These are phyloP conservation scores for Stagonosporopsis tanaceti DNA, from an alignment of 2,329 filamentous ascomycete species.

Conservation along the genomic window DNA sequence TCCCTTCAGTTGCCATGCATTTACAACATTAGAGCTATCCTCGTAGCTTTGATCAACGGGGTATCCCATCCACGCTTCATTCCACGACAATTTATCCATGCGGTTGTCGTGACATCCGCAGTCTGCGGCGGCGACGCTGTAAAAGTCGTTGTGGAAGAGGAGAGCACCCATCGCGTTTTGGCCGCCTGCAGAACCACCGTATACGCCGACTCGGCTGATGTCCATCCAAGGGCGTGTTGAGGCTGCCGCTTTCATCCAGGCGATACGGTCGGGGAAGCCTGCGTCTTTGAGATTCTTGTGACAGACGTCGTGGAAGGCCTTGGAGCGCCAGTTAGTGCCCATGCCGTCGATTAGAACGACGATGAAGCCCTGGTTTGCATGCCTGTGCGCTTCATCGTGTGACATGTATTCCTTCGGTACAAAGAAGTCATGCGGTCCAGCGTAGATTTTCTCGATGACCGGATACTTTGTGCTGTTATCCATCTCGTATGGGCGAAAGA, in stretches of 20 bases:
- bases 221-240: constrained; percentile 38
- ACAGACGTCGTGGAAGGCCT: constrained; percentile 39
- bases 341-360: constrained; percentile 41
- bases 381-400: constrained; percentile 19
- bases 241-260: constrained; percentile 39
- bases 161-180: constrained; percentile 39
- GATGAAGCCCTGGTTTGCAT: constrained; percentile 37
- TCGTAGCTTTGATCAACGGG: constrained; percentile 36
- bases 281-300: constrained; percentile 41
- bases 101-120: constrained; percentile 41
- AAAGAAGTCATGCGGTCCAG: constrained; percentile 36
- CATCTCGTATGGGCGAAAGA: constrained; percentile 34
- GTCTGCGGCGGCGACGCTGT: constrained; percentile 36
- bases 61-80: constrained; percentile 41
- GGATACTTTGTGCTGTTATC: constrained; percentile 37
- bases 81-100: constrained; percentile 44
- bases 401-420: constrained; percentile 32
- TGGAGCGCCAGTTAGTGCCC: constrained; percentile 42
- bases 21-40: constrained; percentile 36
- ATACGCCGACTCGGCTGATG: constrained; percentile 29
- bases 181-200: constrained; percentile 35
- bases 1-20: constrained; percentile 30
- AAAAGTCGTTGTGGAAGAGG: constrained; percentile 40
- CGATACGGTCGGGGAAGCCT: constrained; percentile 39
- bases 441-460: constrained; percentile 39